Evolutionary conservation across 345 rosid species (phyloP), one percentile per base, ranked within the genome.

Genomic region (Cardiospermum halicacabum): DNA sequence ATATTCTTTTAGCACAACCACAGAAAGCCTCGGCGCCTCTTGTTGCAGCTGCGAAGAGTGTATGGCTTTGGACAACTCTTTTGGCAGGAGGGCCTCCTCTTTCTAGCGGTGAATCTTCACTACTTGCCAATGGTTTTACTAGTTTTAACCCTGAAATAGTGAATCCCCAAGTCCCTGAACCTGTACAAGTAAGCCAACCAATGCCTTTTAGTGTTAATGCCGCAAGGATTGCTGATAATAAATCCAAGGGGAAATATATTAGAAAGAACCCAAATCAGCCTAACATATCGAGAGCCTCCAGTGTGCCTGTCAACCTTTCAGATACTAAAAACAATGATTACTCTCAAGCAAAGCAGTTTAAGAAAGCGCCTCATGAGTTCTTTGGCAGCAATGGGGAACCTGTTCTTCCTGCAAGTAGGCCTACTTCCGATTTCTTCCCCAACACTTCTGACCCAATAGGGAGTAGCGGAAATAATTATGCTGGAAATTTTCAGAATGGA

Each of bases 11-110:
- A 62, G 97, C 98, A 2, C 96, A 89, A 70, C 98, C 98, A 10
- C 78, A 65, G 2, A 75, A 69, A 61, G 96, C 93, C 2, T 89
- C 98, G 0, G 91, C 80, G 42, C 86, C 97, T 1, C 82, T 92
- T 0, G 42, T 89, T 69, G 87, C 91, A 26, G 98, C 98, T 16
- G 98, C 97, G 0, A 92, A 67, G 69, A 80, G 83, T 26, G 87
- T 92, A 5, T 92, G 97, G 98, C 90, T 88, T 28, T 92, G 97
- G 97, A 85, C 85, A 1, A 85, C 85, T 54, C 78, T 92, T 25
- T 64, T 80, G 2, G 84, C 77, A 47, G 98, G 98, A 56, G 97
- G 89, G 25, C 66, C 67, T 1, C 96, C 98, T 9, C 75, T 92
- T 21, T 25, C 81, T 0, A 76, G 53, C 22, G 75, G 59, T 34